A percentile compares a stretch with the other conserved stretches of the same genome.
These are phyloP conservation scores for Lentinula sp. DNA, from an alignment of 768 basidiomycete genomes.

Conservation along the genomic window DNA sequence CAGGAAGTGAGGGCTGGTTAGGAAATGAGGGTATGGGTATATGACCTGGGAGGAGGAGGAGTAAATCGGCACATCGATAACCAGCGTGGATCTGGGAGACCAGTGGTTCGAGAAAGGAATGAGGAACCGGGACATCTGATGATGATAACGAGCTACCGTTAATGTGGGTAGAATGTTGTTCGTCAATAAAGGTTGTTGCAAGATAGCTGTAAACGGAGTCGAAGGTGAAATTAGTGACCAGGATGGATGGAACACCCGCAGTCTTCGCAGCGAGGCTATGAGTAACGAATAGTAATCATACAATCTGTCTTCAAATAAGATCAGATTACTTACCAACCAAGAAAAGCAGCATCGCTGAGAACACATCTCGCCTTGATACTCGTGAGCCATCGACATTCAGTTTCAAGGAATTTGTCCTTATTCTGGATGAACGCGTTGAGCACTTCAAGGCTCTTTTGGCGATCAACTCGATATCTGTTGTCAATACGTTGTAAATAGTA, in stretches of 20 bases:
- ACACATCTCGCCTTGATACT: constrained; percentile 50
- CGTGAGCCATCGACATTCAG: constrained; percentile 55
- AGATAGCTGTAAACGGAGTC: constrained; percentile 81
- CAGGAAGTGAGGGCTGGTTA: constrained; percentile 45
- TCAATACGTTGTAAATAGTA: neutral
- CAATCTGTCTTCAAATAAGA: neutral
- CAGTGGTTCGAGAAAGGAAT: constrained; percentile 45
- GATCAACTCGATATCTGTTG: constrained; percentile 64
- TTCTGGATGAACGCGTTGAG: constrained; percentile 50
- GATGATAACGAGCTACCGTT: constrained; percentile 15
- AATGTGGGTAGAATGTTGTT: constrained; percentile 15
- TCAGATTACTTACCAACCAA: constrained; percentile 56
- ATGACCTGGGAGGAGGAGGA: constrained; percentile 63
- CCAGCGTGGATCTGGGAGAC: constrained; percentile 60
- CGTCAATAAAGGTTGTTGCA: constrained; percentile 48
- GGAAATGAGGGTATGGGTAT: constrained; percentile 77
- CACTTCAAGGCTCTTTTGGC: constrained; percentile 59
- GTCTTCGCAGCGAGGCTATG: constrained; percentile 58
- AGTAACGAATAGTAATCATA: neutral
- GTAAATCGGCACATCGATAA: constrained; percentile 65
- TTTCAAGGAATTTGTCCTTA: constrained; percentile 47
- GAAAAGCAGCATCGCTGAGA: constrained; percentile 72
- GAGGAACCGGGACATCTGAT: constrained; percentile 51
- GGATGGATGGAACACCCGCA: constrained; percentile 58
- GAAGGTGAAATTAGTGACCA: constrained; percentile 82